A percentile compares a stretch with the other conserved stretches of the same genome.
These are phyloP conservation scores for Tylopilus intermedius DNA, from an alignment of 768 basidiomycete species.

Conservation along the genomic window DNA sequence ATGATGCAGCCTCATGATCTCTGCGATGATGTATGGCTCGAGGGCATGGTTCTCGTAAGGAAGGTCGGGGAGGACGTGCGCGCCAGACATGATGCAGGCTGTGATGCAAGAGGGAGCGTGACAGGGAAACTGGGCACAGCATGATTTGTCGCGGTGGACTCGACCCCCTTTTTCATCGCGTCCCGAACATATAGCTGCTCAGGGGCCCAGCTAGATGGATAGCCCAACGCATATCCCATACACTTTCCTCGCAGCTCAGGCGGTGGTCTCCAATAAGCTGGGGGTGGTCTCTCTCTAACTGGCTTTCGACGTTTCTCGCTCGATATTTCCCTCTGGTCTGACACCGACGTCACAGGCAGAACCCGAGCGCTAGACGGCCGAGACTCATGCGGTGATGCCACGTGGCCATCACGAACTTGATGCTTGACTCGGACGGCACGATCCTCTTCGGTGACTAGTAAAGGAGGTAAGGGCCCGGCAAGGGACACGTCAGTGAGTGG, in stretches of 20 bases:
- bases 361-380: constrained; percentile 11
- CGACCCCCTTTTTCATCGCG: constrained; percentile 23
- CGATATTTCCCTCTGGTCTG: not conserved
- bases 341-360: constrained; percentile 14
- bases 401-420: not conserved
- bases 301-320: constrained; percentile 11
- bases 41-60: constrained; percentile 85
- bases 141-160: constrained; percentile 1
- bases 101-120: not conserved
- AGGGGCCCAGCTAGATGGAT: constrained; percentile 28
- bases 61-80: constrained; percentile 63
- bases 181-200: constrained; percentile 23
- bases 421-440: not conserved
- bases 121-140: constrained; percentile 11
- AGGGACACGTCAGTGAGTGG: not conserved
- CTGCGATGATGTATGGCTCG: constrained; percentile 82
- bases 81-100: constrained; percentile 34
- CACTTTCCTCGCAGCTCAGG: constrained; percentile 19
- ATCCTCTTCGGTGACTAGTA: constrained; percentile 24
- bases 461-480: constrained; percentile 8
- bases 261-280: constrained; percentile 29
- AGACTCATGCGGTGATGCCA: constrained; percentile 23
- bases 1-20: constrained; percentile 96
- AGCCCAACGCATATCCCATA: constrained; percentile 29
- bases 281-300: constrained; percentile 15